Evolutionary conservation across 1,284 basidiomycete species (phyloP), one percentile per base, ranked within the genome.

Genomic region (Heliocybe sulcata): DNA sequence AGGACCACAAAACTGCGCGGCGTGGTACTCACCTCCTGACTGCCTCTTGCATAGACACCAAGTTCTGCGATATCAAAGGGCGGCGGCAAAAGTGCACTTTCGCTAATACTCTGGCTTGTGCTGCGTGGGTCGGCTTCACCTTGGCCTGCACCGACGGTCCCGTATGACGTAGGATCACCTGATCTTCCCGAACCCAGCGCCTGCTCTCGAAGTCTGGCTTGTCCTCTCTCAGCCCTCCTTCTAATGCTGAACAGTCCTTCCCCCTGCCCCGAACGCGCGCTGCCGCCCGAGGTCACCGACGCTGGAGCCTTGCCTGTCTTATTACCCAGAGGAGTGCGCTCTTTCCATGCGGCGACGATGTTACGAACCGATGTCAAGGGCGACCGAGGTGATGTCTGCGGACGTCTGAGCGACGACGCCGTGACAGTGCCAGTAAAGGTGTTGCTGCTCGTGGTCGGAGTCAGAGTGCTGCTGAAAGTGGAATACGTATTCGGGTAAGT

Each of bases 341-440:
- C 83, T 66, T 86, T 90, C 90, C 90, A 93, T 2, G 85, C 77
- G 0, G 83, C 81, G 11, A 94, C 85, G 56, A 92, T 85, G 59
- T 88, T 92, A 25, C 86, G 77, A 31, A 93, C 87, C 11, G 83
- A 83, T 0, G 81, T 75, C 14, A 89, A 71, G 1, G 87, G 86
- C 3, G 84, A 87, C 4, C 83, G 78, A 3, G 85, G 83, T 1
- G 82, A 81, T 0, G 74, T 71, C 58, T 80, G 79, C 2, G 82
- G 80, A 47, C 81, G 75, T 31, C 82, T 79, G 14, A 84, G 69
- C 14, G 68, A 61, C 4, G 65, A 61, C 2, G 63, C 58, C 12
- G 62, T 64, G 16, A 64, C 29, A 42, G 70, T 67, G 0, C 66
- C 63, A 1, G 67, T 51, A 20, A 25, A 52, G 8, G 45, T 56